Conservation (phyloP, 768 basidiomycete genomes). For the Leccinum incarnatum region DNA sequence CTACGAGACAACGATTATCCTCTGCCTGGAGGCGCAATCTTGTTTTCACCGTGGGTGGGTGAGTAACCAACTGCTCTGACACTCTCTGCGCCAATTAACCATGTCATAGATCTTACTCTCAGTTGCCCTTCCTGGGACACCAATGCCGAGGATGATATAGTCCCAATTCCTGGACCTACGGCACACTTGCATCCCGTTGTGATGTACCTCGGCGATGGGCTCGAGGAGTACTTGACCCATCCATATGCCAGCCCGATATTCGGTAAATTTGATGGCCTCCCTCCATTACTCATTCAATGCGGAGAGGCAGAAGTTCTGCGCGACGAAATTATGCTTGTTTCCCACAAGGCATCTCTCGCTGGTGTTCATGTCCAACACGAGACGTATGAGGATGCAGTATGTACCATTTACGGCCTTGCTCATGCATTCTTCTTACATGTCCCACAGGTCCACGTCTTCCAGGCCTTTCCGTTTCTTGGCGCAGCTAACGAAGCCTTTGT, state of each 20-base stretch:
- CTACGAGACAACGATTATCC: constrained; percentile 88
- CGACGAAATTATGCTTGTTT: constrained; percentile 88
- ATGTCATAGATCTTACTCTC: constrained; percentile 77
- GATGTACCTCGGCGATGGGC: constrained; percentile 85
- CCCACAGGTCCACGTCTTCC: constrained; percentile 83
- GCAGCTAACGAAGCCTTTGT: constrained; percentile 62
- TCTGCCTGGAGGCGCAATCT: constrained; percentile 78
- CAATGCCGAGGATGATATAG: constrained; percentile 82
- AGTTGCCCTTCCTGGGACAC: constrained; percentile 99
- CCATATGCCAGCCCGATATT: constrained; percentile 96
- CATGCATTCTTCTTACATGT: constrained; percentile 2
- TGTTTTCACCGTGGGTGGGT: constrained; percentile 97
- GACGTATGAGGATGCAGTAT: constrained; percentile 85
- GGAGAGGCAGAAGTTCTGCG: constrained; percentile 95
- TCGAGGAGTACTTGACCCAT: constrained; percentile 85
- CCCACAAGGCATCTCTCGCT: constrained; percentile 86
- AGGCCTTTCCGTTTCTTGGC: constrained; percentile 78
- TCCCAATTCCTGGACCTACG: constrained; percentile 65
- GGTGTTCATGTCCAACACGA: constrained; percentile 89
- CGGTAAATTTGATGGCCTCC: constrained; percentile 81
- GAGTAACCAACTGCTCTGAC: constrained; percentile 36
- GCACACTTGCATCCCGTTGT: constrained; percentile 92
- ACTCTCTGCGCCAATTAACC: constrained; percentile 9
- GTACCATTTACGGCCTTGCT: constrained; percentile 24
- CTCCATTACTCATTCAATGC: constrained; percentile 86